Conservation (phyloP, 495 filamentous ascomycete genomes). For the Chaetomium fimeti region DNA sequence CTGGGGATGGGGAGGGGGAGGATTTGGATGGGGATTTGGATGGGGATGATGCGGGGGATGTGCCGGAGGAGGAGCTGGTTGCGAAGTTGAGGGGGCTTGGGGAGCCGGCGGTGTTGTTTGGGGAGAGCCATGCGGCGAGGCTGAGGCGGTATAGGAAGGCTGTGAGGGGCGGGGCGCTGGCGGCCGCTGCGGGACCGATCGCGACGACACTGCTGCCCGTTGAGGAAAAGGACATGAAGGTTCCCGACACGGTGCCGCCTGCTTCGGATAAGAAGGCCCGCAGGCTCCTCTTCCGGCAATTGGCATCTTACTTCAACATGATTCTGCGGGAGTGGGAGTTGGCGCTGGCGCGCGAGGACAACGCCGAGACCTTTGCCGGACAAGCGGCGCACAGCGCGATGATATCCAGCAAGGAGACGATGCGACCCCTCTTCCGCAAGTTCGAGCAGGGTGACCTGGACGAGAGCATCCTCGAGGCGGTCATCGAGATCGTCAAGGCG, state of each 20-base stretch:
- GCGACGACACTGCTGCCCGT: slow-evolving; percentile 72
- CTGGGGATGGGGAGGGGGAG: slow-evolving; percentile 43
- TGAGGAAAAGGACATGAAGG: slow-evolving; percentile 82
- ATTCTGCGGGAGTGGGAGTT: slow-evolving; percentile 82
- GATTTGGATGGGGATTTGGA: slow-evolving; percentile 46
- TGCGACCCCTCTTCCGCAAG: slow-evolving; percentile 85
- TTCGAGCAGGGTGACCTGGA: slow-evolving; percentile 79
- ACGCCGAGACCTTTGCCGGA: slow-evolving; percentile 71
- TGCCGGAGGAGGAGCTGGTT: slow-evolving; percentile 68
- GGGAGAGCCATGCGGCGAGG: slow-evolving; percentile 69
- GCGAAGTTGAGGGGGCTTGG: slow-evolving; percentile 64
- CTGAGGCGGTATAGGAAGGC: slow-evolving; percentile 62
- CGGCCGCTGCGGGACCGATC: slow-evolving; percentile 49
- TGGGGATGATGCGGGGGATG: slow-evolving; percentile 48
- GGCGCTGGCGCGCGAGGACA: slow-evolving; percentile 68
- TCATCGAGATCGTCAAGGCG: slow-evolving; percentile 90
- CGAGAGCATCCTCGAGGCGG: slow-evolving; percentile 71
- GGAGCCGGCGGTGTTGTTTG: slow-evolving; percentile 76
- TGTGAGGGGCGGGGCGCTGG: slow-evolving; percentile 50
- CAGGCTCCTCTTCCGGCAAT: slow-evolving; percentile 74
- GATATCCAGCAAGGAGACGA: slow-evolving; percentile 76
- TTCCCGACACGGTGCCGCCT: slow-evolving; percentile 60
- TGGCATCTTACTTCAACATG: slow-evolving; percentile 91
- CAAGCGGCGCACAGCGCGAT: slow-evolving; percentile 75
- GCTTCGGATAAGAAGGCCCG: slow-evolving; percentile 53